Evolutionary conservation across 306 rosid genomes (phyloP).

Genomic region (Quillaja saponaria): DNA sequence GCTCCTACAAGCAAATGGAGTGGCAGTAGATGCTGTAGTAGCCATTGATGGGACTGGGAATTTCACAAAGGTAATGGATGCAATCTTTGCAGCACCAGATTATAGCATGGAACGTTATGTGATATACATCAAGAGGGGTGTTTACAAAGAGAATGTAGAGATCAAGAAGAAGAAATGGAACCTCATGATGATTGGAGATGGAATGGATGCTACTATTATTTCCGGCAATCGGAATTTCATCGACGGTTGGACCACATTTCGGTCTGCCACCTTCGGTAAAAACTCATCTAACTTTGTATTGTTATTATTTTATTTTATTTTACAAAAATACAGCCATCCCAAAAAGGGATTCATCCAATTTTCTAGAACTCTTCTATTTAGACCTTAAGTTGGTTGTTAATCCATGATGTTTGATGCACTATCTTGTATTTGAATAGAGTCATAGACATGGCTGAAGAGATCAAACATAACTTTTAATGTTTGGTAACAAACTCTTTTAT

Average conservation of each 20-base stretch:
- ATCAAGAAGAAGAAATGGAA: conserved; percentile 95
- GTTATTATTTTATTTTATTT: too few relatives aligned
- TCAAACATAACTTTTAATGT: neutral
- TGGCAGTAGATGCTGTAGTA: conserved; percentile 51
- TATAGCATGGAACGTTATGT: conserved; percentile 67
- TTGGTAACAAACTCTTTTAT: neutral
- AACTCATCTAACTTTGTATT: neutral
- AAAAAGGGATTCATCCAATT: too few relatives aligned
- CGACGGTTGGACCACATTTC: conserved; percentile 88
- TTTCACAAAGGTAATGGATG: conserved; percentile 59
- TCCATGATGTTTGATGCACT: neutral
- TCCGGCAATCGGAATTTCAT: conserved; percentile 53
- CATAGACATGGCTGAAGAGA: neutral
- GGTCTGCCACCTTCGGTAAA: conserved; percentile 85
- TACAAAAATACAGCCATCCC: too few relatives aligned
- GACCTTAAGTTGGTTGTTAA: neutral
- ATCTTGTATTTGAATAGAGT: neutral
- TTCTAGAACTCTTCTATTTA: conserved; percentile 16
- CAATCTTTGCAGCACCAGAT: conserved; percentile 74
- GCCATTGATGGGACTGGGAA: conserved; percentile 78
- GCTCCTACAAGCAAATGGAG: conserved; percentile 43
- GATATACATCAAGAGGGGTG: conserved; percentile 64
- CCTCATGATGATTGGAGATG: conserved; percentile 81
- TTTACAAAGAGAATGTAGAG: conserved; percentile 70
- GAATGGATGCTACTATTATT: conserved; percentile 64